Evolutionary conservation across 1,284 basidiomycete species (phyloP).

Genomic region (Trichosporon sp.): DNA sequence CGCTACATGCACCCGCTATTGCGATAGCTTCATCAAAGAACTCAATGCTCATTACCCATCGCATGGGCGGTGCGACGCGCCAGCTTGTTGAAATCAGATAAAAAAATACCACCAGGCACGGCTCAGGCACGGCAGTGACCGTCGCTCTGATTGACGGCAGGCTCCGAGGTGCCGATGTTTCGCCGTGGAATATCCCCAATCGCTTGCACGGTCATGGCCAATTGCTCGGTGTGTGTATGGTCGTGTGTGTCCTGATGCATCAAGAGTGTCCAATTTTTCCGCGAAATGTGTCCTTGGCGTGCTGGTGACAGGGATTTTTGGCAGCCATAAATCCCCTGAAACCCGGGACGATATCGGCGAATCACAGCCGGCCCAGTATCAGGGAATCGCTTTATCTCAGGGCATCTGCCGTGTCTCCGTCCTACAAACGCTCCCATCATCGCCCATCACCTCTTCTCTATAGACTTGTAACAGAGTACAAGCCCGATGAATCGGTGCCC

Average conservation of each 20-base stretch:
- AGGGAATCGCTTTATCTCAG: neutral
- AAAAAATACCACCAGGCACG: neutral
- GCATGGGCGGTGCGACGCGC: no score
- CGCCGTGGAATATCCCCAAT: neutral
- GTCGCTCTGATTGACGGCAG: constrained; percentile 3
- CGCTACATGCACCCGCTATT: no score
- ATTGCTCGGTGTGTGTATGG: neutral
- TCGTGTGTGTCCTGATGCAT: neutral
- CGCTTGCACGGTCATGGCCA: neutral
- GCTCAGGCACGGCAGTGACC: neutral
- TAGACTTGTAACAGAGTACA: neutral
- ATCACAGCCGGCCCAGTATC: neutral
- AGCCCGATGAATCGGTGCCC: neutral
- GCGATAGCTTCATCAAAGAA: no score
- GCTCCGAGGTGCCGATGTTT: neutral
- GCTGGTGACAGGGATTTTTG: no score
- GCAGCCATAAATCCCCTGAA: neutral
- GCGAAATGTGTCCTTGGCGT: constrained; percentile 5
- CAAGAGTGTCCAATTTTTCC: neutral
- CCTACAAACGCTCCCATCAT: no score
- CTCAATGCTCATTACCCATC: no score
- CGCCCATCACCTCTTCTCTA: no score
- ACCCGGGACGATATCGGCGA: neutral
- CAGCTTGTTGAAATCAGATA: neutral
- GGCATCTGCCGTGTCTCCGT: neutral